Percentiles rank a stretch among this genome's conserved stretches.
phyloP scores from a whole-genome alignment of 208 protist species.

The Acanthamoeba quina region DNA sequence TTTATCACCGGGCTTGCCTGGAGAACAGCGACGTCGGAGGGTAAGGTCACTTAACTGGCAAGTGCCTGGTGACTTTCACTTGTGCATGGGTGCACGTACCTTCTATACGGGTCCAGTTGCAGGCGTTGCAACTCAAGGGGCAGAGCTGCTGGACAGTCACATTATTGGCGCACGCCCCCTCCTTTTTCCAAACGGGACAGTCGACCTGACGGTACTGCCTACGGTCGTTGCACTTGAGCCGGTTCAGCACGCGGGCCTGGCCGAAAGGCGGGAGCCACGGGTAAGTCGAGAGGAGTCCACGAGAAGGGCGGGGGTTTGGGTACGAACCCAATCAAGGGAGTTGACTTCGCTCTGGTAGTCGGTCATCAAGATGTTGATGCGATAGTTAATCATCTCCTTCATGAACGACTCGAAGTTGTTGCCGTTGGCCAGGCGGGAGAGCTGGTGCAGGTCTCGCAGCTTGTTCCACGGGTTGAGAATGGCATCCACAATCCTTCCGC shows the following conservation, averaged over 20 bases:
- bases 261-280: no score
- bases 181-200: not conserved
- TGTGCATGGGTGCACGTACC: not conserved
- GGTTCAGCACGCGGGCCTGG: constrained; percentile 11
- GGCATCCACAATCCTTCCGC: not conserved
- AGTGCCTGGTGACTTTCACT: no score
- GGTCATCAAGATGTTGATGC: constrained; percentile 37
- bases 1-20: constrained; percentile 9
- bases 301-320: not conserved
- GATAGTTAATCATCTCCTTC: constrained; percentile 12
- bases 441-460: not conserved
- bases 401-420: constrained; percentile 4
- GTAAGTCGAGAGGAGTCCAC: not conserved
- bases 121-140: not conserved
- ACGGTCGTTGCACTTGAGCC: not conserved
- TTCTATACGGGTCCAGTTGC: constrained; percentile 1
- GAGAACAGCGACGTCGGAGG: not conserved
- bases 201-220: not conserved
- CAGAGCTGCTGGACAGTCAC: not conserved
- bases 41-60: not conserved
- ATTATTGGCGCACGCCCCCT: constrained; percentile 1
- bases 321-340: constrained; percentile 8
- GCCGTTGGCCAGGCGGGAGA: constrained; percentile 16
- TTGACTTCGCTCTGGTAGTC: constrained; percentile 19
- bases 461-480: not conserved